Evolutionary conservation across 768 basidiomycete genomes (phyloP), one percentile per base, ranked within the genome.

Genomic region (Pisolithus tinctorius): DNA sequence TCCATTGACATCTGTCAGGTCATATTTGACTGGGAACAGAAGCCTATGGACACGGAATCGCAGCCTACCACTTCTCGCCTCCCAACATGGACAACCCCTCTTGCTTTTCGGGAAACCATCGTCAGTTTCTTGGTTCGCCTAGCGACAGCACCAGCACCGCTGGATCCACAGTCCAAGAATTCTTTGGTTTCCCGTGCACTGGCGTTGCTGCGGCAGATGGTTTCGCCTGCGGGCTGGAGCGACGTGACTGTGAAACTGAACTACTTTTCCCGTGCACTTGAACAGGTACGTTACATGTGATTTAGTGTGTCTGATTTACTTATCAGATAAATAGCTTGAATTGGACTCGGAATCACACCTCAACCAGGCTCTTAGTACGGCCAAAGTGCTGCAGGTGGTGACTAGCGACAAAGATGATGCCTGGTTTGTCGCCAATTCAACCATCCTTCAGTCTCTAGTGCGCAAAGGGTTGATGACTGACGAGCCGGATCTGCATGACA

Each of bases 51-150:
- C 7, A 46, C 56, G 1, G 67, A 65, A 49, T 51, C 53, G 1
- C 63, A 56, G 23, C 41, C 58, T n/a, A 55, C 54, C n/a, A 57
- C 47, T 30, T 53, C 38, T 68, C 69, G 43, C 54, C 63, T 43
- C 50, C 62, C 34, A 4, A 20, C 47, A 3, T 94, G 92, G 90
- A 67, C 79, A 20, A 89, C 88, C 0, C 91, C 94, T 2, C 70
- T 88, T 27, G 75, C 78, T 20, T 83, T 91, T 51, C 81, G 91
- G 27, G 95, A 98, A 69, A 86, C 85, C 53, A 88, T 96, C 71
- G 87, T 97, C 56, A 93, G 92, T 71, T 96, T 93, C 68, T 79
- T 99, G 31, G 84, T 99, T n/a, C 86, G 95, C 44, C 76, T 98
- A 43, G 84, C 89, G 8, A 90, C 90, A 14, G 78, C 80, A 29